Base-by-base conservation (phyloP, 441 rosid species). In the Gossypium davidsonii region DNA sequence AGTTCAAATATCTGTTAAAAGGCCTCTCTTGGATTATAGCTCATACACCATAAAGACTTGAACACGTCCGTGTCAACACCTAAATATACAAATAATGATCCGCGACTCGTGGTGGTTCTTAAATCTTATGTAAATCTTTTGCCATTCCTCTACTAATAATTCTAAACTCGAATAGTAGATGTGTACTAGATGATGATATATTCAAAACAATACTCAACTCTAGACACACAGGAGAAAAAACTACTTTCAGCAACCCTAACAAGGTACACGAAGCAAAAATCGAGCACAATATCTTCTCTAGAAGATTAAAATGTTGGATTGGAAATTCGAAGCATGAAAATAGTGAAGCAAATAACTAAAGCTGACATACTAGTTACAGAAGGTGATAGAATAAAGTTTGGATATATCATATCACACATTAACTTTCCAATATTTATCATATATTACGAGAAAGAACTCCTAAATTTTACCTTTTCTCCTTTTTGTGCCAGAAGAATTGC, bases 391-490 rank as follows among this genome's bases (percentile, higher is more conserved):
- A 18, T 42, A 1, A 62, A 70, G 48, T 70, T 31, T 6, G 60
- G 34, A 31, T 31, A 4, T 31, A 31, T 31, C 34, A 31, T 31
- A 31, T 4, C 6, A 21, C 5, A 46, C n/a, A 14, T 23, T 31
- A 56, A 39, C 18, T 70, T 8, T 39, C 25, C 70, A 7, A 52
- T 63, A 77, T 37, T 17, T 60, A 75, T 34, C 71, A 26, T 20
- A 26, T 42, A 26, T 4, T 20, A 6, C 65, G 39, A 21, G 46
- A 44, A 52, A 25, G 26, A 53, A 26, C 9, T 42, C 34, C 64
- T 15, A 77, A 70, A 73, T 26, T 61, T 85, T 71, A 93, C 97
- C 98, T 89, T 85, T 92, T 77, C 88, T 87, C 83, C 84, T 92
- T 59, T 76, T 84, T 15, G 83, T 73, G 67, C 78, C 73, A 62